A percentile compares a stretch with the other conserved stretches of the same genome.
phyloP scores from a whole-genome alignment of 306 rosid genomes.

The Citrullus colocynthis region DNA sequence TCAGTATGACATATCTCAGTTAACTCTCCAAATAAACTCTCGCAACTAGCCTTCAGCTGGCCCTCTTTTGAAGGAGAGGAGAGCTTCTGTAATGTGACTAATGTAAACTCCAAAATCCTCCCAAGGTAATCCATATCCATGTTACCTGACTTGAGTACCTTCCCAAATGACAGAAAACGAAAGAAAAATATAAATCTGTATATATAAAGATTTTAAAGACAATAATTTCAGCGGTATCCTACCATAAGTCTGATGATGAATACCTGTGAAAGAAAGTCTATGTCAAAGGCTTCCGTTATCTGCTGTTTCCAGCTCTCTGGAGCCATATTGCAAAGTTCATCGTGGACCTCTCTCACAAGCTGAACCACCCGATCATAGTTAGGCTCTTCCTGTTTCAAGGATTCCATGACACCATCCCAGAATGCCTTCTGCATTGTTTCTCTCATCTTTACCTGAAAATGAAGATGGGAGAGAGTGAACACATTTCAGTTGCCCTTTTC shows the following conservation, averaged over 20 bases:
- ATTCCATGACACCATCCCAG: slow-evolving; percentile 79
- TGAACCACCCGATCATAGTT: slow-evolving; percentile 60
- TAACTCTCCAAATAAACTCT: slow-evolving; percentile 47
- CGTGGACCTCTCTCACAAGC: slow-evolving; percentile 74
- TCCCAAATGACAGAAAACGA: slow-evolving; percentile 13
- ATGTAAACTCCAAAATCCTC: slow-evolving; percentile 63
- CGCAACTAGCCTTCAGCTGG: slow-evolving; percentile 42
- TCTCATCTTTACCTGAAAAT: slow-evolving; percentile 54
- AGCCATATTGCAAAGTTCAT: slow-evolving; percentile 74
- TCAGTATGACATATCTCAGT: slow-evolving; percentile 43
- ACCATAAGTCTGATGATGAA: neutral
- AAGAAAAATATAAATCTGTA: neutral
- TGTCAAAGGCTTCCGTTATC: slow-evolving; percentile 59
- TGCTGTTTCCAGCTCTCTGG: slow-evolving; percentile 76
- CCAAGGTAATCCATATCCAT: slow-evolving; percentile 78
- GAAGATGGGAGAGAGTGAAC: neutral
- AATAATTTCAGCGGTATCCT: neutral
- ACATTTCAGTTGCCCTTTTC: neutral
- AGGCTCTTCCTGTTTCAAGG: slow-evolving; percentile 50
- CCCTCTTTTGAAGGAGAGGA: slow-evolving; percentile 69
- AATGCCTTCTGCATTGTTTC: slow-evolving; percentile 80
- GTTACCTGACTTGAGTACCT: slow-evolving; percentile 72
- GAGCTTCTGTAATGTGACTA: slow-evolving; percentile 68
- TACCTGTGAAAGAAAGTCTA: slow-evolving; percentile 74
- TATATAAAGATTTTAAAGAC: neutral